Conservation (phyloP, 768 basidiomycete genomes). For the Pleurotus giganteus region DNA sequence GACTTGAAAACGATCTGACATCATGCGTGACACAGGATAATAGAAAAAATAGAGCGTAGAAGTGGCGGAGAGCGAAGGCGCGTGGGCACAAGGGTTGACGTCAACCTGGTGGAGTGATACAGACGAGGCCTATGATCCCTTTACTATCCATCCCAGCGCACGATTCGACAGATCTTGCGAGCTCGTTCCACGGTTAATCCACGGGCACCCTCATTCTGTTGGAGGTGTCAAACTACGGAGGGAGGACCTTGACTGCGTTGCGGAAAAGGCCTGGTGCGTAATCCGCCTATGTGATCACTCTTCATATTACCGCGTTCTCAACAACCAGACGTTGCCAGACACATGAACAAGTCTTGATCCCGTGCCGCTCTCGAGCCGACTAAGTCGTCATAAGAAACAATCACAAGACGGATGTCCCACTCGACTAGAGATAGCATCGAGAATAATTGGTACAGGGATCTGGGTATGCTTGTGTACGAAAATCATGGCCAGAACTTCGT, state of each 20-base stretch:
- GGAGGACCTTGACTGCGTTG: background rate
- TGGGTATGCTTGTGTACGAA: background rate
- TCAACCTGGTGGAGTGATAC: background rate
- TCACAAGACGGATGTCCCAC: background rate
- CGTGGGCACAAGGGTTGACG: no score
- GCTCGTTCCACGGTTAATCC: slow-evolving; percentile 10
- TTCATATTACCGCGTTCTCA: background rate
- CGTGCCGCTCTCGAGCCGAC: background rate
- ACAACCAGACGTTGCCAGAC: background rate
- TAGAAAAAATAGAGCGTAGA: no score
- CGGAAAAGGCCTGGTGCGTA: background rate
- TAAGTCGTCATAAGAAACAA: background rate
- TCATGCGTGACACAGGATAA: no score
- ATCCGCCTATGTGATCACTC: background rate
- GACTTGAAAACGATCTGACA: no score
- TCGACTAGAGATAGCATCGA: background rate
- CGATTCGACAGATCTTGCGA: slow-evolving; percentile 10
- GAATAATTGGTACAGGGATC: background rate
- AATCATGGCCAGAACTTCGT: background rate
- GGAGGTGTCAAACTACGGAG: background rate
- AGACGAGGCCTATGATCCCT: background rate
- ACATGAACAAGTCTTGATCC: background rate
- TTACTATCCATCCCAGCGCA: no score
- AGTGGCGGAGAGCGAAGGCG: no score
- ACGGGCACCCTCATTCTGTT: background rate